These are phyloP conservation scores for Pelagophyceae sp. DNA, from an alignment of 352 stramenopile genomes.

Conservation along the genomic window DNA sequence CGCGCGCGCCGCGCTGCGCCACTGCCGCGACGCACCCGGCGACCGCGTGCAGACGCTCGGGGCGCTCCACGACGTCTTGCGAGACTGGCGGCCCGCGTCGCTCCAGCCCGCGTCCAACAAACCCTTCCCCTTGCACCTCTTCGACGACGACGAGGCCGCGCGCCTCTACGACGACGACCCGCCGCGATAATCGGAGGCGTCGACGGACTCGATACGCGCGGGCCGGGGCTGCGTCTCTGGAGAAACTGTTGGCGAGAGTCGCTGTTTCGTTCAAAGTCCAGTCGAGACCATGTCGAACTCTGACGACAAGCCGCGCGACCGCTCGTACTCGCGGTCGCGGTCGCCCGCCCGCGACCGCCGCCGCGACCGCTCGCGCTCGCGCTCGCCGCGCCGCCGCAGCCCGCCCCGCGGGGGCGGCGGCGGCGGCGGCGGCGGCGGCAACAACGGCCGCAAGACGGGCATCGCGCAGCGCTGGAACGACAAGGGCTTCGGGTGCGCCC, in stretches of 20 bases:
- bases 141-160: background rate
- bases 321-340: background rate
- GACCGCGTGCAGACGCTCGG: background rate
- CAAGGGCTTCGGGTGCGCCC: slow-evolving; percentile 1
- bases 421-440: background rate
- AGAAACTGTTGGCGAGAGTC: too few species aligned
- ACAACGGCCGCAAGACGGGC: background rate
- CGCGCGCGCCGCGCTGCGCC: background rate
- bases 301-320: too few species aligned
- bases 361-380: background rate
- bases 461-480: slow-evolving; percentile 16
- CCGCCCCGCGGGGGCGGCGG: background rate
- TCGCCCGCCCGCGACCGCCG: background rate
- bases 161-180: too few species aligned
- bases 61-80: background rate
- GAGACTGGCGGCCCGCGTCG: background rate
- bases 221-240: too few species aligned
- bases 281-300: too few species aligned
- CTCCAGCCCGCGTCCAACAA: background rate
- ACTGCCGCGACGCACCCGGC: background rate
- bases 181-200: too few species aligned
- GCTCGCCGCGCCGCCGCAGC: background rate
- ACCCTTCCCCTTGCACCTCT: background rate
- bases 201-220: too few species aligned
- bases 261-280: too few species aligned